Base-by-base conservation (phyloP, 352 stramenopile species). In the Globisporangium cylindrosporum region DNA sequence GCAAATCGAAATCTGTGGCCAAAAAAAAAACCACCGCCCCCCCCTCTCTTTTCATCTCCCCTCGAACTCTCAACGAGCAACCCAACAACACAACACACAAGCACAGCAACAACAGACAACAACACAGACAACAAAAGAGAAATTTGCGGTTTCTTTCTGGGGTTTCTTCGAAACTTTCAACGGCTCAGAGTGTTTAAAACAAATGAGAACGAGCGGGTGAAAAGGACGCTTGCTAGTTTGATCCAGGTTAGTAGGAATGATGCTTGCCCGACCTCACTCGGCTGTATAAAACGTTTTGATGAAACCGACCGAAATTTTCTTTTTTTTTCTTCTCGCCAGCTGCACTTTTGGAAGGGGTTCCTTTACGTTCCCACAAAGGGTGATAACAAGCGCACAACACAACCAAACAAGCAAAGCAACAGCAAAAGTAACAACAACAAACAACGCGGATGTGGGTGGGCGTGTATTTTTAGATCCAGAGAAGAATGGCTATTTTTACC, bases 1-100 rank as follows among this genome's bases (percentile, higher is more conserved):
- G 80, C 73, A 86, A 89, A 89, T 82, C 72, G 76, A 75, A 86
- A 81, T 80, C 78, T 89, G 80, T 73, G 74, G 74, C 73, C 65
- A 58, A 56, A 70, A 80, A 83, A 81, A 68, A 67, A 65, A 46
- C 43, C 27, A 48, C 27, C 24, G 7, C 60, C 27, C 20, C 60
- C 27, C 20, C 10, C n/a, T 41, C 36, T 14, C 14, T 41, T 41
- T 41, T 41, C 36, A 41, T 41, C 36, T 41, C 9, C 36, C 8
- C 36, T 41, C 36, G 36, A 8, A 10, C 36, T 12, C 36, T 41
- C 36, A 41, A 41, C 36, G 9, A 41, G 36, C 36, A 41, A 41
- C 27, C 36, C 36, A 41, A 41, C 36, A 41, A 41, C 36, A 14
- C 36, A 41, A 10, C 10, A 14, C 36, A 41, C 36, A 41, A 41